These are phyloP conservation scores for Rhodotorula sp. DNA, from an alignment of 1,284 basidiomycete species.

Conservation along the genomic window DNA sequence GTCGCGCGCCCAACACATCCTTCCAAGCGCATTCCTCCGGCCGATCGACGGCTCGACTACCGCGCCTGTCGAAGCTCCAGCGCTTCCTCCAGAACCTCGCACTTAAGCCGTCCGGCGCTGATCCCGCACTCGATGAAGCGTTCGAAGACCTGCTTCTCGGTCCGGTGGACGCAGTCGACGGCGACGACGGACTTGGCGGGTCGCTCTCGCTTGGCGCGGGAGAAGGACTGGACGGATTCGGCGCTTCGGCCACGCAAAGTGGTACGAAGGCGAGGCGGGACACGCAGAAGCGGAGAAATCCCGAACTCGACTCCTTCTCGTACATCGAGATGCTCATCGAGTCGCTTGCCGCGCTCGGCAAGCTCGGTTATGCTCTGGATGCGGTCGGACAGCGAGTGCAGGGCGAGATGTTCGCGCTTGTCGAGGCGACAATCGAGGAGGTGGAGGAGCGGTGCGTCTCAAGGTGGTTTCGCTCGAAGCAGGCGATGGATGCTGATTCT, in stretches of 20 bases:
- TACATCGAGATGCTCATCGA: conserved; percentile 95
- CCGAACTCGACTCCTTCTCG: conserved; percentile 86
- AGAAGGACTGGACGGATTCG: neutral
- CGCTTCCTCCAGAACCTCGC: conserved; percentile 70
- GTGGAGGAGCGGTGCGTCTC: conserved; percentile 69
- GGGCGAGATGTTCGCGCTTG: conserved; percentile 77
- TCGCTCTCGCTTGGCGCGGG: conserved; percentile 14
- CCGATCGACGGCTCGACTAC: conserved; percentile 28
- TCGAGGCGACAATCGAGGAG: conserved; percentile 85
- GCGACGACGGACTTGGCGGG: conserved; percentile 13
- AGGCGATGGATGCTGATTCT: neutral
- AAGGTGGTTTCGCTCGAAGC: no score
- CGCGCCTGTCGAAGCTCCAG: conserved; percentile 36
- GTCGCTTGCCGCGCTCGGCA: conserved; percentile 83
- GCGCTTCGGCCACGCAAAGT: neutral
- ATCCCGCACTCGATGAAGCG: conserved; percentile 67
- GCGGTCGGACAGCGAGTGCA: conserved; percentile 77
- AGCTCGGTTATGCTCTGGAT: conserved; percentile 81
- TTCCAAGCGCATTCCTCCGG: conserved; percentile 31
- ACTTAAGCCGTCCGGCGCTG: conserved; percentile 64
- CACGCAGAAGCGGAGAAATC: conserved; percentile 55
- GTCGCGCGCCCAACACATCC: neutral
- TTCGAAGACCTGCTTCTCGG: conserved; percentile 30
- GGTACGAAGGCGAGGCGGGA: neutral
- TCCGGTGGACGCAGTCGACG: conserved; percentile 40